Percentiles rank a stretch among this genome's conserved stretches.
Evolutionary conservation across 2,329 filamentous ascomycete species (phyloP).

Genomic region (Clonostachys sp.): DNA sequence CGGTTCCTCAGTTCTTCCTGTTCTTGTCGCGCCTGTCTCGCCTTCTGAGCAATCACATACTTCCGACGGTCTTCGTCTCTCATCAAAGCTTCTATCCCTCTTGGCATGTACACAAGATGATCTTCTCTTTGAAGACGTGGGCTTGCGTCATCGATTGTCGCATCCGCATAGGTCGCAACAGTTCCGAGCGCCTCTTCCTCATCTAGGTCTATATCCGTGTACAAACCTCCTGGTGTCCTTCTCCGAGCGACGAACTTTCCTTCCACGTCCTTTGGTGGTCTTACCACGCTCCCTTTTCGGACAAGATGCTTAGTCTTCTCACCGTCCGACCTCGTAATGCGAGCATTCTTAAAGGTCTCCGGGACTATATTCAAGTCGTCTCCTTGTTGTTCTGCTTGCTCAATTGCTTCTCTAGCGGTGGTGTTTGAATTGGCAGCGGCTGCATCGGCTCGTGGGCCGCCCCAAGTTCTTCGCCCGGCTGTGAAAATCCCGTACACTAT

Average conservation of each 20-base stretch:
- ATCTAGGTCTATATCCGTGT: slow-evolving; percentile 57
- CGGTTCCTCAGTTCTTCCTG: not conserved
- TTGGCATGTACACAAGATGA: not conserved
- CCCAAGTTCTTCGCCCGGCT: slow-evolving; percentile 91
- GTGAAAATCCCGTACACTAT: slow-evolving; percentile 98
- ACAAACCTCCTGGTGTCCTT: slow-evolving; percentile 63
- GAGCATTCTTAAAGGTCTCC: slow-evolving; percentile 68
- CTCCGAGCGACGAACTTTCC: slow-evolving; percentile 74
- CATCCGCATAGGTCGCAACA: slow-evolving; percentile 29
- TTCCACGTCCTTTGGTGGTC: slow-evolving; percentile 70
- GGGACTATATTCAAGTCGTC: slow-evolving; percentile 89
- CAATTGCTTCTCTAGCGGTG: slow-evolving; percentile 78
- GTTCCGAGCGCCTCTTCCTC: slow-evolving; percentile 13
- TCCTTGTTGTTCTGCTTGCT: slow-evolving; percentile 70
- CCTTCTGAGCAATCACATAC: slow-evolving; percentile 65
- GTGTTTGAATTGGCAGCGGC: slow-evolving; percentile 72
- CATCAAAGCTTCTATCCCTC: slow-evolving; percentile 67
- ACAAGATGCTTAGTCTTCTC: slow-evolving; percentile 26
- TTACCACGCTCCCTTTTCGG: slow-evolving; percentile 53
- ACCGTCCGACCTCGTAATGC: slow-evolving; percentile 35
- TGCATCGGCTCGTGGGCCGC: slow-evolving; percentile 86
- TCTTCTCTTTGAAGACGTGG: slow-evolving; percentile 60
- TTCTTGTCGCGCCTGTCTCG: slow-evolving; percentile 22
- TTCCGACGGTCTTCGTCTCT: slow-evolving; percentile 71
- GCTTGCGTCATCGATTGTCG: slow-evolving; percentile 8